Conservation (phyloP, 2,329 filamentous ascomycete species). For the Ophiostoma angusticollis region DNA sequence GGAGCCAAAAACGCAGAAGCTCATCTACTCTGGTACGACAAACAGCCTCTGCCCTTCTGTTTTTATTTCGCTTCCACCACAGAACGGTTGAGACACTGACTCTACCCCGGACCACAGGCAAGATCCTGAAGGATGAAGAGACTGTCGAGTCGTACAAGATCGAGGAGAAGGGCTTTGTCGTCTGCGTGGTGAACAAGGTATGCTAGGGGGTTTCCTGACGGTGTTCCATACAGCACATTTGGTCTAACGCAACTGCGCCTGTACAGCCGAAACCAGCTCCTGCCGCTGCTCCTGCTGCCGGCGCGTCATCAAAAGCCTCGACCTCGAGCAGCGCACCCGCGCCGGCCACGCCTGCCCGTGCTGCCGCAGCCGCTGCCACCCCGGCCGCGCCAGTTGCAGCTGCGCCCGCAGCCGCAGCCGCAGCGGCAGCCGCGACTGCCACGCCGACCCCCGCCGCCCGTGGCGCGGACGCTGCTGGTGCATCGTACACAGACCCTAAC, state of each 20-base stretch:
- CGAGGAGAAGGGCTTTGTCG: constrained; percentile 98
- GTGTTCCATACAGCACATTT: no score
- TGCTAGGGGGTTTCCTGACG: no score
- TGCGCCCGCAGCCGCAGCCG: constrained; percentile 31
- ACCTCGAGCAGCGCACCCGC: constrained; percentile 28
- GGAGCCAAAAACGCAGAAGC: constrained; percentile 80
- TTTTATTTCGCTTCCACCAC: constrained; percentile 16
- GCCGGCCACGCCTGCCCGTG: constrained; percentile 43
- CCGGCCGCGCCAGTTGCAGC: constrained; percentile 37
- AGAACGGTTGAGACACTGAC: no score
- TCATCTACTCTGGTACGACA: constrained; percentile 96
- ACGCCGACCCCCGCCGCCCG: constrained; percentile 40
- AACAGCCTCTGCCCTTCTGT: no score
- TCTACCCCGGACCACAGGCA: constrained; percentile 54
- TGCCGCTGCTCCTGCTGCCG: constrained; percentile 27
- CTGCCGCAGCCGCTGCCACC: constrained; percentile 34
- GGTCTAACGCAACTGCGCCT: constrained; percentile 8
- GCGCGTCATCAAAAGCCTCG: constrained; percentile 47
- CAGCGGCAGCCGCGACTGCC: constrained; percentile 17
- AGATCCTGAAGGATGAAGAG: constrained; percentile 96
- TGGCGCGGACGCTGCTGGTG: constrained; percentile 24
- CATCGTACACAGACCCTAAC: constrained; percentile 55
- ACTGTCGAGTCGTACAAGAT: constrained; percentile 96
- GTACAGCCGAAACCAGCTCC: constrained; percentile 56
- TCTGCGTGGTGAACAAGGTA: constrained; percentile 98